These are phyloP conservation scores for Dactylellina cionopaga DNA, from an alignment of 2,329 filamentous ascomycete genomes.

Conservation along the genomic window DNA sequence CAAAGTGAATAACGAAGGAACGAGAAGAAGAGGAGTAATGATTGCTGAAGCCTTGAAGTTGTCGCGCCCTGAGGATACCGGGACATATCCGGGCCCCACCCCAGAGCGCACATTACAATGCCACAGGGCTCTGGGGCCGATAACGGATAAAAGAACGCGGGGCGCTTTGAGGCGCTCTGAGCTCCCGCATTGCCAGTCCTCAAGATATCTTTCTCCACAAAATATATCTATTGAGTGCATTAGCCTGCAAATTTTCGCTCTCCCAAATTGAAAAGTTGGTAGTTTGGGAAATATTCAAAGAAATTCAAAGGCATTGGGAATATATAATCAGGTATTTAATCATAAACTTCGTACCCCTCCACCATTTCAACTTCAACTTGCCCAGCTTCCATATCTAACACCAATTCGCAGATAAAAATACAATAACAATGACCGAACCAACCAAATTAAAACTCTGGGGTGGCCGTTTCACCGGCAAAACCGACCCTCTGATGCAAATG, in stretches of 20 bases:
- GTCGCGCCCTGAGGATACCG: background rate
- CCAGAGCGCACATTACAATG: background rate
- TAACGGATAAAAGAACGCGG: conserved; percentile 43
- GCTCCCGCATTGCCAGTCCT: background rate
- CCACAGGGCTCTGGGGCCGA: conserved; percentile 29
- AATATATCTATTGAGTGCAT: too few relatives aligned
- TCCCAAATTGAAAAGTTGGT: too few relatives aligned
- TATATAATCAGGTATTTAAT: too few relatives aligned
- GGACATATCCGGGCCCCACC: background rate
- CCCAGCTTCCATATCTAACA: too few relatives aligned
- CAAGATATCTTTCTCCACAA: too few relatives aligned
- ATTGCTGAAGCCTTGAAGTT: background rate
- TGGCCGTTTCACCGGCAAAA: conserved; percentile 70
- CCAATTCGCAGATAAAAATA: too few relatives aligned
- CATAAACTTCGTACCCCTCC: too few relatives aligned
- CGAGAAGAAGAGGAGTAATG: background rate
- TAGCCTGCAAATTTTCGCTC: conserved; percentile 25
- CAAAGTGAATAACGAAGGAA: too few relatives aligned
- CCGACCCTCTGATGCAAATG: conserved; percentile 84
- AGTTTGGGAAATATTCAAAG: too few relatives aligned
- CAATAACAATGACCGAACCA: conserved; percentile 26
- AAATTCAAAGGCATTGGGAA: too few relatives aligned
- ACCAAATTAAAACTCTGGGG: conserved; percentile 60
- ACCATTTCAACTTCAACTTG: too few relatives aligned
- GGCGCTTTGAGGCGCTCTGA: too few relatives aligned